A percentile compares a stretch with the other conserved stretches of the same genome.
Conservation (phyloP, 352 stramenopile genomes). For the Halophytophthora polymorphica region DNA sequence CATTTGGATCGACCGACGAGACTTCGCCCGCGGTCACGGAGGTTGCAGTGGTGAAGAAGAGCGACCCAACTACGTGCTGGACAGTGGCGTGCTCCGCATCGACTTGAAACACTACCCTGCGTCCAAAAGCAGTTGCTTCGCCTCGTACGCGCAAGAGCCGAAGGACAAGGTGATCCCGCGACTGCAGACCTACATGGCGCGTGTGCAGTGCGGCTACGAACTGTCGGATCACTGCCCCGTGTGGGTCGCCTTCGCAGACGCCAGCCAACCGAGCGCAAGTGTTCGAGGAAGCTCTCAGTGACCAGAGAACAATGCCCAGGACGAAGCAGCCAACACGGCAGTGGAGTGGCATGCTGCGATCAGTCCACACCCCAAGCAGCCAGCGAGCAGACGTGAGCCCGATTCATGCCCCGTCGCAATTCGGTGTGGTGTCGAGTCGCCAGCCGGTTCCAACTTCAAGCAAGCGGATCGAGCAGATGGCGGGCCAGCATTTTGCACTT, state of each 20-base stretch:
- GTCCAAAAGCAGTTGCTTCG: conserved; percentile 18
- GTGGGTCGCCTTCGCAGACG: conserved; percentile 42
- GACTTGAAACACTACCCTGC: conserved; percentile 59
- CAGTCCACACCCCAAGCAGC: no score
- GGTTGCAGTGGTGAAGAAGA: not conserved
- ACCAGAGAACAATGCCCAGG: no score
- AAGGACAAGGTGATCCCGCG: conserved; percentile 23
- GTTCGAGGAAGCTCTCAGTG: no score
- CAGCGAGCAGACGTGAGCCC: no score
- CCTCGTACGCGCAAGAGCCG: conserved; percentile 12
- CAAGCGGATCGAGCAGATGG: no score
- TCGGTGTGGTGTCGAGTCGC: no score
- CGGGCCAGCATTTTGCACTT: no score
- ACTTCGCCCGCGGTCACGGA: conserved; percentile 9
- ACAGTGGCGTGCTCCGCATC: conserved; percentile 54
- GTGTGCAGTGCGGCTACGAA: conserved; percentile 43
- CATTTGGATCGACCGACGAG: conserved; percentile 41
- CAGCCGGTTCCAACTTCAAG: no score
- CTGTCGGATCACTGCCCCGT: conserved; percentile 68
- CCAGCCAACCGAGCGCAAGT: no score
- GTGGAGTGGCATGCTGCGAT: no score
- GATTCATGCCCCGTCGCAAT: no score
- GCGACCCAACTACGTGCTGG: conserved; percentile 16
- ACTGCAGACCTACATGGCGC: conserved; percentile 30
- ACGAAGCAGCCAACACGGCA: no score